phyloP scores from a whole-genome alignment of 148 eudicot species.

The Chenopodium suecicum region DNA sequence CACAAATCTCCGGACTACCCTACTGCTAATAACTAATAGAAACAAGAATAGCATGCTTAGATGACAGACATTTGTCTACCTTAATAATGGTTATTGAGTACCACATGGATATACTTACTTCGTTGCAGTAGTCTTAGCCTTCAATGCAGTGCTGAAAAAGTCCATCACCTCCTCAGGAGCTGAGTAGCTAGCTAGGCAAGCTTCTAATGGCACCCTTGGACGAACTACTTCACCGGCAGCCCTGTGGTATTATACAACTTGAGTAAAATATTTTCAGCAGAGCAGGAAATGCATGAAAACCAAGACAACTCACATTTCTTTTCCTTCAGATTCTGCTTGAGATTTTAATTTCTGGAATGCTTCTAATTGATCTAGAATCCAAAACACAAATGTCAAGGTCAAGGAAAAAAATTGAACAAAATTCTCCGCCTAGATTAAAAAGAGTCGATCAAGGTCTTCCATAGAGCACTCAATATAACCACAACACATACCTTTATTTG shows the following conservation, averaged over 20 bases:
- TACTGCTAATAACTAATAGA: background rate
- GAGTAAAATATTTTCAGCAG: constrained; percentile 5
- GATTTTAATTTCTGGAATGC: constrained; percentile 60
- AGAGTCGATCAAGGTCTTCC: background rate
- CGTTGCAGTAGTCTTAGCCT: constrained; percentile 75
- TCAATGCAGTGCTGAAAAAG: constrained; percentile 84
- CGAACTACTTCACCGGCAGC: constrained; percentile 76
- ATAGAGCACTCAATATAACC: background rate
- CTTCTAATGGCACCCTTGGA: constrained; percentile 83
- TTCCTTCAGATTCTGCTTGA: constrained; percentile 53
- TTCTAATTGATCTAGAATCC: constrained; percentile 67
- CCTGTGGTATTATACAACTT: constrained; percentile 37
- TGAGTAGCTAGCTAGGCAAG: constrained; percentile 75
- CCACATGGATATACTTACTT: constrained; percentile 51
- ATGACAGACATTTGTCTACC: background rate
- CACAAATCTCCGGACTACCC: background rate
- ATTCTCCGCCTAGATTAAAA: no score
- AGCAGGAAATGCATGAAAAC: constrained; percentile 14
- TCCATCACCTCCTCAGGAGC: constrained; percentile 91
- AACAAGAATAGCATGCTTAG: background rate
- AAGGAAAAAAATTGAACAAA: background rate
- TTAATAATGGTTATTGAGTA: background rate
- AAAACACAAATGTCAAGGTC: constrained; percentile 1
- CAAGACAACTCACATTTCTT: constrained; percentile 59
- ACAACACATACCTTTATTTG: constrained; percentile 62